Evolutionary conservation across 2,329 filamentous ascomycete genomes (phyloP).

Genomic region (Leptographium wingfieldii): DNA sequence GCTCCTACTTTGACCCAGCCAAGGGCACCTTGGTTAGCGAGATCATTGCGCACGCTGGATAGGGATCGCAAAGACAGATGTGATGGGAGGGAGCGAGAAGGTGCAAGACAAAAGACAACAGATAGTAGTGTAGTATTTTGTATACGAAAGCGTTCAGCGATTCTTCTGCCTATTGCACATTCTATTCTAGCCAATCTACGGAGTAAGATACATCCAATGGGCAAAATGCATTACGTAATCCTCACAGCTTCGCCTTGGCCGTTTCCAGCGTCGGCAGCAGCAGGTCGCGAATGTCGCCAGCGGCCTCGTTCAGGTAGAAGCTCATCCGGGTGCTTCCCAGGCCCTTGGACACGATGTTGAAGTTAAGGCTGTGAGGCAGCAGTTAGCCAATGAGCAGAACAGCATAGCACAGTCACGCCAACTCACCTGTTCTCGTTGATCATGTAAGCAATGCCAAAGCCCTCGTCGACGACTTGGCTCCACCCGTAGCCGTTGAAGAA

Average conservation of each 20-base stretch:
- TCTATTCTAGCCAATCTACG: not conserved
- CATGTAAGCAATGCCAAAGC: slow-evolving; percentile 98
- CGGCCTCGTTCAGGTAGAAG: slow-evolving; percentile 90
- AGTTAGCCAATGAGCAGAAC: not conserved
- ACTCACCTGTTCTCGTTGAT: slow-evolving; percentile 91
- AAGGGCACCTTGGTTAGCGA: slow-evolving; percentile 74
- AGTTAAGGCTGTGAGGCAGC: slow-evolving; percentile 59
- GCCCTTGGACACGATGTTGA: slow-evolving; percentile 93
- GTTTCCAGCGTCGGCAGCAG: slow-evolving; percentile 67
- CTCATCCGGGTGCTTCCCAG: slow-evolving; percentile 87
- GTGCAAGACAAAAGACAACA: no score
- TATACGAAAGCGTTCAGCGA: not conserved
- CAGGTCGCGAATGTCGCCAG: slow-evolving; percentile 76
- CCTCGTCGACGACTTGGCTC: slow-evolving; percentile 93
- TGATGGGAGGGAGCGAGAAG: not conserved
- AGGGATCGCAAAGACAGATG: slow-evolving; percentile 11
- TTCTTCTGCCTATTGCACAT: not conserved
- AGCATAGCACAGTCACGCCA: not conserved
- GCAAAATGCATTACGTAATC: not conserved
- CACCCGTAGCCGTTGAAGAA: slow-evolving; percentile 99
- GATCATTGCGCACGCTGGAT: slow-evolving; percentile 91
- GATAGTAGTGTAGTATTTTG: not conserved
- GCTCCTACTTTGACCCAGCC: slow-evolving; percentile 55
- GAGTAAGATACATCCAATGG: not conserved
- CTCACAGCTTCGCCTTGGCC: slow-evolving; percentile 49